Evolutionary conservation across 164 flowering plant species (phyloP).

Genomic region (Stephania yunnanensis): DNA sequence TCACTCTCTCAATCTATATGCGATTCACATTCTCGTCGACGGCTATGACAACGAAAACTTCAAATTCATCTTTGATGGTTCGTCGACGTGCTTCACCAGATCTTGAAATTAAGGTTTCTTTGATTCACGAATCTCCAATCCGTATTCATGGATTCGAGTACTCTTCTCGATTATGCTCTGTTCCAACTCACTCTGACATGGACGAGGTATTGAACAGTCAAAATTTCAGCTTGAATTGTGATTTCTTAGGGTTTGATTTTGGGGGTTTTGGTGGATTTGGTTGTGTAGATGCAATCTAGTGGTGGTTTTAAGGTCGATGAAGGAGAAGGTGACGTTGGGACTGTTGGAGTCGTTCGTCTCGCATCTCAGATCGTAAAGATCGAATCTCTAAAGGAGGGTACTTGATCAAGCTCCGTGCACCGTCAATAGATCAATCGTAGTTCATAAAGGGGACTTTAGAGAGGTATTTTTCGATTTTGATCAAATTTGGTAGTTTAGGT

Average conservation of each 20-base stretch:
- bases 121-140: too few relatives aligned
- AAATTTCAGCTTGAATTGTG: background rate
- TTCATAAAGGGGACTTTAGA: slow-evolving; percentile 72
- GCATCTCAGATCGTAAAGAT: slow-evolving; percentile 60
- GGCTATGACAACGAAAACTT: too few relatives aligned
- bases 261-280: background rate
- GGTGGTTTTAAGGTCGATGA: slow-evolving; percentile 40
- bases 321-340: slow-evolving; percentile 77
- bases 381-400: slow-evolving; percentile 86
- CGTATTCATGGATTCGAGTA: slow-evolving; percentile 30
- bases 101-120: too few relatives aligned
- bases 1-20: too few relatives aligned
- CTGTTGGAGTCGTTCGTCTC: slow-evolving; percentile 61
- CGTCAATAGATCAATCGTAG: slow-evolving; percentile 39
- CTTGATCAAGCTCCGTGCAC: slow-evolving; percentile 59
- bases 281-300: slow-evolving; percentile 73
- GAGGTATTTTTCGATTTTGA: slow-evolving; percentile 31
- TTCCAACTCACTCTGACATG: slow-evolving; percentile 90
- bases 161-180: slow-evolving; percentile 50
- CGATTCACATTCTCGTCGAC: too few relatives aligned
- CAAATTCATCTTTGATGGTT: too few relatives aligned
- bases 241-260: background rate
- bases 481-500: background rate
- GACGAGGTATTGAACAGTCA: slow-evolving; percentile 47
- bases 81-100: too few relatives aligned